Percentiles rank a stretch among this genome's conserved stretches.
phyloP scores from a whole-genome alignment of 108 stramenopile species.

The Fragilariopsis cylindrus region DNA sequence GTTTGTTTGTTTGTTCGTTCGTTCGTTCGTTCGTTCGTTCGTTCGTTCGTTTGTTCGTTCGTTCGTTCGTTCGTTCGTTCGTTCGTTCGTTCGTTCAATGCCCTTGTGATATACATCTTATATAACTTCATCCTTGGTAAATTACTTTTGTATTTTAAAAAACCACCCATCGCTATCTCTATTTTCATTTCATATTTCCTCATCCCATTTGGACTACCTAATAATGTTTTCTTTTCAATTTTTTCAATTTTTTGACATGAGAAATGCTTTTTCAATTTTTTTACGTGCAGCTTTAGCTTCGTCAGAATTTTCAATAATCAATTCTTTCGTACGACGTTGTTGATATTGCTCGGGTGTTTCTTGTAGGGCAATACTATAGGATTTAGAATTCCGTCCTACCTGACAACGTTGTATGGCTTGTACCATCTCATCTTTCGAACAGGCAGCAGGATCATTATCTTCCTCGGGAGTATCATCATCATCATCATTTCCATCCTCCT shows the following conservation, averaged over 20 bases:
- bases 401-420: not conserved
- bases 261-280: not conserved
- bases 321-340: not conserved
- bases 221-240: not conserved
- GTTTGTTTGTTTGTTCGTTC: no score
- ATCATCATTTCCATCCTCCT: not conserved
- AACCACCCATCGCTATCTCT: not conserved
- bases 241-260: not conserved
- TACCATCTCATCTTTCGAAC: not conserved
- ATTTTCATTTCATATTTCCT: not conserved
- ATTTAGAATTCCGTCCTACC: not conserved
- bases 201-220: not conserved
- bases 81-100: no score
- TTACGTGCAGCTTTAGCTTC: not conserved
- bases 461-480: not conserved
- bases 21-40: no score
- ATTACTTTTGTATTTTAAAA: not conserved
- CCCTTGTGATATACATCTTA: not conserved
- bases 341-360: not conserved
- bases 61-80: no score
- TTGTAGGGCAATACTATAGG: not conserved
- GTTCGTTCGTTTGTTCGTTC: no score
- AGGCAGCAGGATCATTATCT: not conserved
- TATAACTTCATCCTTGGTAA: not conserved
- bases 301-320: not conserved